Conservation (phyloP, 139 green algal genomes). For the Chlorella sp. region DNA sequence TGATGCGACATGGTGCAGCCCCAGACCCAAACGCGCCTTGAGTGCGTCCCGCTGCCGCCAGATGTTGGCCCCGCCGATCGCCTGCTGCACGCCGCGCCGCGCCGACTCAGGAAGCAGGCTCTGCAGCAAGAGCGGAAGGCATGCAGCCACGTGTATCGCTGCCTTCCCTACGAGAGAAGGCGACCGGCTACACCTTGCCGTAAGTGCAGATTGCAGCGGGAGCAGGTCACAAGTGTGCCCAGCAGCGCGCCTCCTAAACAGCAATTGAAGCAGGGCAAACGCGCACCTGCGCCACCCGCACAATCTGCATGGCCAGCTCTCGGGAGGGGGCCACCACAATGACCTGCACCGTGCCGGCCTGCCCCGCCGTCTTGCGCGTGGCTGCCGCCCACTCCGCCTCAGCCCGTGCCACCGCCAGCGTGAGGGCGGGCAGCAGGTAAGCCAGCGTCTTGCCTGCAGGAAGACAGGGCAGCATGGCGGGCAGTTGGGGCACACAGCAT, state of each 20-base stretch:
- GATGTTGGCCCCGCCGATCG: slow-evolving; percentile 93
- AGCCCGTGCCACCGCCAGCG: slow-evolving; percentile 62
- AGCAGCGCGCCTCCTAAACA: too few species aligned
- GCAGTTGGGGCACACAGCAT: too few species aligned
- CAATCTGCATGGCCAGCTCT: slow-evolving; percentile 97
- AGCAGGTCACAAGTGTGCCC: too few species aligned
- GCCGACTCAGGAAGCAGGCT: slow-evolving; percentile 69
- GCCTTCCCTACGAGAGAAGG: too few species aligned
- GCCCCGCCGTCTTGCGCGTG: slow-evolving; percentile 38
- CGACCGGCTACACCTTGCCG: too few species aligned
- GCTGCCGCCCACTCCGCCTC: slow-evolving; percentile 52
- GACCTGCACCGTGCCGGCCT: slow-evolving; percentile 43
- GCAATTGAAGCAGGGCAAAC: too few species aligned
- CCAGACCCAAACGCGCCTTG: slow-evolving; percentile 54
- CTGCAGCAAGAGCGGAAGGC: slow-evolving; percentile 18
- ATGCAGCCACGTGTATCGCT: too few species aligned
- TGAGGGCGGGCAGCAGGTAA: slow-evolving; percentile 92
- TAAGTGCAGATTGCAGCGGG: too few species aligned
- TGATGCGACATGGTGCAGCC: too few species aligned
- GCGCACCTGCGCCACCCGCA: slow-evolving; percentile 61
- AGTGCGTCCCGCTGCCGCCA: slow-evolving; percentile 86
- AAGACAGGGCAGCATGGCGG: background rate
- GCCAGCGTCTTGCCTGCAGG: slow-evolving; percentile 92
- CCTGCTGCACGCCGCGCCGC: slow-evolving; percentile 88
- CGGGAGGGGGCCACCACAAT: slow-evolving; percentile 90